Evolutionary conservation across 441 rosid genomes (phyloP), one percentile per base, ranked within the genome.

Genomic region (Raphanus hybrid): DNA sequence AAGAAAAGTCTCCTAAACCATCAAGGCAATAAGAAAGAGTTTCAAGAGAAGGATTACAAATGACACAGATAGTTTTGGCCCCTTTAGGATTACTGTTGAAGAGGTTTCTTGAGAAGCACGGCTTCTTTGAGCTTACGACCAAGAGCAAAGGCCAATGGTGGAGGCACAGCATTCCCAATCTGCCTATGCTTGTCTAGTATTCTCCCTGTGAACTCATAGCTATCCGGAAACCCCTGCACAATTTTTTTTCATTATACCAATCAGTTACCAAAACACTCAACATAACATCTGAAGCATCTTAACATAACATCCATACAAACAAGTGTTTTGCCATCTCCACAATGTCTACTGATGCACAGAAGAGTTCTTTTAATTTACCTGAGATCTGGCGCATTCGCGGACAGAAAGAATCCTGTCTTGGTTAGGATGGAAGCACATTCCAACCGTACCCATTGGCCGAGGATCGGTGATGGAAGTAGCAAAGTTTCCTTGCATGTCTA

Each of bases 401-500:
- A 92, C 97, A 0, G 94, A 85, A 26, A 92, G 71, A 23, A 94
- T 92, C 43, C 98, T 78, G 71, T 92, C 97, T 83, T 94, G 97
- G 0, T 91, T 92, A 5, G 98, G 98, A 78, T 94, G 94, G 73
- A 94, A 91, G 61, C 97, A 92, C 91, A 90, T 87, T 66, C 98
- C 98, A 6, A 94, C 97, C 80, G 87, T 91, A 34, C 98, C 97
- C 92, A 85, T 89, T 1, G 97, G 98, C 71, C 89, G 92, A 76
- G 98, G 98, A 71, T 92, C 97, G 1, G 94, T 94, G 15, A 90
- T 72, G 0, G 97, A 94, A 70, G 98, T 94, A 1, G 97, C 94
- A 76, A 94, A 92, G 76, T 94, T 92, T 2, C 98, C 98, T 77
- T 91, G 85, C 98, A 97, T 92, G 41, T 91, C 95, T 75, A 94